Evolutionary conservation across 2,329 filamentous ascomycete species (phyloP), one percentile per base, ranked within the genome.

Genomic region (Akanthomyces lecanii): DNA sequence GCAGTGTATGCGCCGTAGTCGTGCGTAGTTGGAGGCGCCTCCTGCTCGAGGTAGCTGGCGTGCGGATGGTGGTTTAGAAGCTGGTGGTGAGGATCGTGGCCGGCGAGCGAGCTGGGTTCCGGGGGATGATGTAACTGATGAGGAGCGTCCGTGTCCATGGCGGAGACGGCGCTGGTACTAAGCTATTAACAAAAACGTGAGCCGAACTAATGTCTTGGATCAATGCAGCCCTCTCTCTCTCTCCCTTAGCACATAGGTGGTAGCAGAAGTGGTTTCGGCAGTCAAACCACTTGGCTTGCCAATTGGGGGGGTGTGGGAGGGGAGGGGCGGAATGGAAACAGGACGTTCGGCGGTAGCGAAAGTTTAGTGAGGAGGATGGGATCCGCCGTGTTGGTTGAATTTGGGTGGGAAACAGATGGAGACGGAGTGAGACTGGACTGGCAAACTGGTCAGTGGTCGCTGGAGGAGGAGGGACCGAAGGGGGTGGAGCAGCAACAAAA

Each of bases 51-150:
- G 40, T 61, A 47, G 59, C 50, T 61, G 59, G 48, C 47, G 42
- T 14, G 48, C 25, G 47, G 47, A 7, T 53, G 48, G 42, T 61
- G 48, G 59, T 61, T 61, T 36, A 33, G 50, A 36, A 47, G 59
- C 30, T 48, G 59, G 25, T 61, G 51, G 11, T 60, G 57, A 52
- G 57, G 33, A 30, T 48, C 25, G 44, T 16, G 30, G 21, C 8
- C 30, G 56, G 25, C 25, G 30, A n/a, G 33, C 8, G 23, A 38
- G 36, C 23, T 42, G 47, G 45, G 7, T 7, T 54, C 48, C 25
- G 38, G 38, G 28, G 38, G 48, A 48, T 54, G 59, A 61, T 61
- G 59, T 48, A 61, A 61, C 59, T 61, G 59, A 33, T 28, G 59
- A 61, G 59, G 25, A 36, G 48, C 28, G 51, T 33, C 50, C 12